Evolutionary conservation across 2,329 filamentous ascomycete genomes (phyloP), one percentile per base, ranked within the genome.

Genomic region (Xylariaceae sp.): DNA sequence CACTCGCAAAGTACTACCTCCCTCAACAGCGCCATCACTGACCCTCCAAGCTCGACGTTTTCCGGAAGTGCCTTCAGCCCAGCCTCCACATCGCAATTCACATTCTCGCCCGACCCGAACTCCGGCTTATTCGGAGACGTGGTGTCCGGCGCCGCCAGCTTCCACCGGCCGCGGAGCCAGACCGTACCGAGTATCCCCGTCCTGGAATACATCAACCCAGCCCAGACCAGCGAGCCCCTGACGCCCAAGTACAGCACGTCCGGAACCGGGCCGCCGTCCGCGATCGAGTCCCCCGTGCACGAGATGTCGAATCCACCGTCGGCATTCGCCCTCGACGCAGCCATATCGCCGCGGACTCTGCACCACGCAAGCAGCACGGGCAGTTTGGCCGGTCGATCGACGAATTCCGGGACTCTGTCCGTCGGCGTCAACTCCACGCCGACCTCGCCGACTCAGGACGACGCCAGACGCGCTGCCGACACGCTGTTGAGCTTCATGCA

Each of bases 401-500:
- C 68, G 5, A 64, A 67, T 30, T 73, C 72, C 3, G 67, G 61
- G 40, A 64, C 59, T 12, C 64, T 63, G 50, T 70, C 62, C 52
- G 71, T 71, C 12, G 71, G 73, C 2, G 74, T 83, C 39, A 74
- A 81, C 57, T 79, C 80, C 41, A 79, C 83, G 48, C 79, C 85
- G 1, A 80, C 72, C 31, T 87, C 87, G 1, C 88, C 87, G 0
- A 90, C 86, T 0, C 88, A 91, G 62, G 91, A 96, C 63, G 91
- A 97, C 69, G 91, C 91, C 3, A 81, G 88, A 40, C 80, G 84
- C 50, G 92, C 91, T 1, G 80, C 95, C 3, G 86, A 92, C 64
- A 85, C 91, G 2, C 82, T 96, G 26, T 80, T 95, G 68, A 86
- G 74, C 57, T 96, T 92, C 67, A 87, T 96, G 68, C 81, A 89